Percentiles rank a stretch among this genome's conserved stretches.
Conservation (phyloP, 2,329 filamentous ascomycete species). For the Clonostachys solani region DNA sequence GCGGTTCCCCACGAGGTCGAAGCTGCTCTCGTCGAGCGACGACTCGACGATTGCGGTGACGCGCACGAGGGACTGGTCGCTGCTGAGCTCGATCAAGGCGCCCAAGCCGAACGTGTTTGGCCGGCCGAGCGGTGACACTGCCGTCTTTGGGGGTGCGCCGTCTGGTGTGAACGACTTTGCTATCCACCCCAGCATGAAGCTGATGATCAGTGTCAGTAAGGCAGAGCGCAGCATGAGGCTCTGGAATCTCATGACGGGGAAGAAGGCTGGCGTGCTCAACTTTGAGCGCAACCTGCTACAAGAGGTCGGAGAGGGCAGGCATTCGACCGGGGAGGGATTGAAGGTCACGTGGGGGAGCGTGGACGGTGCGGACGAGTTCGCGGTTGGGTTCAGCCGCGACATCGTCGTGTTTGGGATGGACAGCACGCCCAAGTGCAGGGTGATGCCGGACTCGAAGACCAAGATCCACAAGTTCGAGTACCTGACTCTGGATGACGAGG, state of each 20-base stretch:
- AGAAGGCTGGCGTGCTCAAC: conserved; percentile 88
- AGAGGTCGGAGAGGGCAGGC: conserved; percentile 71
- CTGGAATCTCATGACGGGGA: conserved; percentile 96
- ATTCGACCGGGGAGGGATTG: conserved; percentile 76
- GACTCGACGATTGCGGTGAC: conserved; percentile 90
- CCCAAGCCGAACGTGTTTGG: conserved; percentile 78
- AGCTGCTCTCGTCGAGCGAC: conserved; percentile 82
- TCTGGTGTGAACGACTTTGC: conserved; percentile 94
- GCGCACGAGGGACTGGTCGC: conserved; percentile 82
- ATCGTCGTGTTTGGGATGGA: conserved; percentile 85
- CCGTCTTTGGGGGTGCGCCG: conserved; percentile 73
- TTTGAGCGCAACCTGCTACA: conserved; percentile 71
- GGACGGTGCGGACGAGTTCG: conserved; percentile 75
- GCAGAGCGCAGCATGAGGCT: conserved; percentile 88
- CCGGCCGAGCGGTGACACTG: conserved; percentile 85
- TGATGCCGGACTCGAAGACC: conserved; percentile 58
- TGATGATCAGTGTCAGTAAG: conserved; percentile 90
- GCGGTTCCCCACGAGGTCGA: conserved; percentile 78
- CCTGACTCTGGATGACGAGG: conserved; percentile 46
- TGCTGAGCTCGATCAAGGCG: conserved; percentile 83
- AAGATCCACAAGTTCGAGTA: conserved; percentile 86
- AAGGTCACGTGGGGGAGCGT: conserved; percentile 74
- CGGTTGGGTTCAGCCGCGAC: conserved; percentile 84
- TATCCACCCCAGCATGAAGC: conserved; percentile 91
- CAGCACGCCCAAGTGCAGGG: conserved; percentile 71